Percentiles rank a stretch among this genome's conserved stretches.
phyloP scores from a whole-genome alignment of 331 rosid genomes.

The Erythrophleum ivorense region DNA sequence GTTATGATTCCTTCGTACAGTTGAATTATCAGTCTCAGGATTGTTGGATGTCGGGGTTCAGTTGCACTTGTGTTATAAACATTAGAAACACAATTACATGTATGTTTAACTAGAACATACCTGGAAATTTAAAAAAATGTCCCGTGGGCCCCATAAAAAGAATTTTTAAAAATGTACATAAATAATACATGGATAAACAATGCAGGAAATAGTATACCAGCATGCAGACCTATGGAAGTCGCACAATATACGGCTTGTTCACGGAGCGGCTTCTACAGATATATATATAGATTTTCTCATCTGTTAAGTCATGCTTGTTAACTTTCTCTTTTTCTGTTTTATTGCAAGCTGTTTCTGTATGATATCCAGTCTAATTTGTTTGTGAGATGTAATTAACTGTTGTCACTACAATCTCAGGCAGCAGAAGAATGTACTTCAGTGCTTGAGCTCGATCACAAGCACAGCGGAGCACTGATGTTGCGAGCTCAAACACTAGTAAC shows the following conservation, averaged over 20 bases:
- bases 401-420: background rate
- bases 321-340: background rate
- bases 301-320: background rate
- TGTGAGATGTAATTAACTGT: background rate
- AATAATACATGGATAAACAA: no score
- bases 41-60: background rate
- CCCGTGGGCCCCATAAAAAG: no score
- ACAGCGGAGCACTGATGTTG: background rate
- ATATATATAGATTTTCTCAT: no score
- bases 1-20: background rate
- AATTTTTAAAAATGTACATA: no score
- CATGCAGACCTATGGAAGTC: no score
- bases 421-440: slow-evolving; percentile 12
- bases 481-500: slow-evolving; percentile 50
- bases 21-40: slow-evolving; percentile 1
- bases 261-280: no score
- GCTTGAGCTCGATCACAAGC: slow-evolving; percentile 1
- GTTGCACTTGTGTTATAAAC: no score
- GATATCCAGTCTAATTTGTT: background rate
- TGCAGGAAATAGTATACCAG: no score
- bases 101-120: slow-evolving; percentile 8
- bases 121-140: background rate
- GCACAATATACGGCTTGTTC: no score
- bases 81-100: background rate
- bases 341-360: background rate